A percentile compares a stretch with the other conserved stretches of the same genome.
phyloP scores from a whole-genome alignment of 2,329 filamentous ascomycete genomes.

The Xylariales sp. region DNA sequence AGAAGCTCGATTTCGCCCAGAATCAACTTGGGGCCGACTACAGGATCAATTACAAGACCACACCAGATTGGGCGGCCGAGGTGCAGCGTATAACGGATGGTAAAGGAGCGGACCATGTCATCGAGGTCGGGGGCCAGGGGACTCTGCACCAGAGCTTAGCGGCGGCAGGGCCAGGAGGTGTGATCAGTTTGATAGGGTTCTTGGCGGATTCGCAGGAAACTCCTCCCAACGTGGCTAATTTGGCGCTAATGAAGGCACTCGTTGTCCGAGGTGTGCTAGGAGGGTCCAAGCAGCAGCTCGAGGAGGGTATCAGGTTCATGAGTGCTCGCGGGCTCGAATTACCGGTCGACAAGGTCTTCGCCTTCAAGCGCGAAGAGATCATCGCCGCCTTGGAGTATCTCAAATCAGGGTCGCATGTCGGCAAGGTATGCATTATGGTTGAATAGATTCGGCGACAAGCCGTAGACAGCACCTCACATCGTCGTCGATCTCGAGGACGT shows the following conservation, averaged over 20 bases:
- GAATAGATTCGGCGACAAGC: conserved; percentile 37
- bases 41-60: conserved; percentile 62
- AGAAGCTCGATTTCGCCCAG: conserved; percentile 56
- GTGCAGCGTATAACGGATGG: conserved; percentile 57
- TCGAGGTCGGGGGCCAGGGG: conserved; percentile 55
- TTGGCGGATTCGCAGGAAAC: conserved; percentile 41
- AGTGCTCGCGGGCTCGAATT: conserved; percentile 41
- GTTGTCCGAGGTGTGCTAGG: conserved; percentile 52
- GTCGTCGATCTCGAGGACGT: conserved; percentile 47
- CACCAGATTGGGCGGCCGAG: conserved; percentile 58
- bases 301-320: conserved; percentile 51
- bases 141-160: conserved; percentile 59
- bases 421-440: conserved; percentile 52
- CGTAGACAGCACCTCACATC: conserved; percentile 39
- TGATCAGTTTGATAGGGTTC: conserved; percentile 60
- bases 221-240: conserved; percentile 49
- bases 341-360: conserved; percentile 52
- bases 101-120: conserved; percentile 56
- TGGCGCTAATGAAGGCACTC: conserved; percentile 47
- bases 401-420: conserved; percentile 48
- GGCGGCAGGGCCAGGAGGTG: conserved; percentile 57
- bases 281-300: conserved; percentile 52
- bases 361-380: conserved; percentile 48
- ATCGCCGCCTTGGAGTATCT: conserved; percentile 37
- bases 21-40: conserved; percentile 56